Conservation (phyloP, 345 rosid species). For the Aegle marmelos region DNA sequence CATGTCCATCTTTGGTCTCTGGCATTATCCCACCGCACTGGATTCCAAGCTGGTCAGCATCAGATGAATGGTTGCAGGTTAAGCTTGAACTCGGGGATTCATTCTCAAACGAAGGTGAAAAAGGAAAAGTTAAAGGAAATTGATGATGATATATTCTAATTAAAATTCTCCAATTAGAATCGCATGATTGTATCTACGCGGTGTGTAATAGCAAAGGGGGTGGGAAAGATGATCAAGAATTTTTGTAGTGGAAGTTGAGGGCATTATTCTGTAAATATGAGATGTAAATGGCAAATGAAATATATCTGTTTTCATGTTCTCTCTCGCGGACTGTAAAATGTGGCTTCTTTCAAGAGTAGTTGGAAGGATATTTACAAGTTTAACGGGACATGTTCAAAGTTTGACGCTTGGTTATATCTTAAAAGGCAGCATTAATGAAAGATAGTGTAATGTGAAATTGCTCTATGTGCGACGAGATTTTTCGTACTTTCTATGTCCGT, state of each 20-base stretch:
- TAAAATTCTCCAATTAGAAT: conserved; percentile 2
- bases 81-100: background rate
- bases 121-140: background rate
- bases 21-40: background rate
- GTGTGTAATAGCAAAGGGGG: background rate
- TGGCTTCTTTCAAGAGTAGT: background rate
- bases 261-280: conserved; percentile 57
- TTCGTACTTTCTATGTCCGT: background rate
- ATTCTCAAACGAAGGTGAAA: background rate
- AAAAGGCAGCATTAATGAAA: too few relatives aligned
- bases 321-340: background rate
- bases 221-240: conserved; percentile 14
- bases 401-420: too few relatives aligned
- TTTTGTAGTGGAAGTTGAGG: conserved; percentile 54
- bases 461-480: too few relatives aligned
- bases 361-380: too few relatives aligned
- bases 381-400: too few relatives aligned
- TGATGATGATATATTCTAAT: background rate
- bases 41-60: background rate
- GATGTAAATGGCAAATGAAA: conserved; percentile 41
- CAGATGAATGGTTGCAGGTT: background rate
- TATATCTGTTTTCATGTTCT: background rate
- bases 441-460: too few relatives aligned
- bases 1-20: background rate
- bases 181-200: background rate